A percentile compares a stretch with the other conserved stretches of the same genome.
phyloP scores from a whole-genome alignment of 139 green algal genomes.

The Desmodesmus armatus region DNA sequence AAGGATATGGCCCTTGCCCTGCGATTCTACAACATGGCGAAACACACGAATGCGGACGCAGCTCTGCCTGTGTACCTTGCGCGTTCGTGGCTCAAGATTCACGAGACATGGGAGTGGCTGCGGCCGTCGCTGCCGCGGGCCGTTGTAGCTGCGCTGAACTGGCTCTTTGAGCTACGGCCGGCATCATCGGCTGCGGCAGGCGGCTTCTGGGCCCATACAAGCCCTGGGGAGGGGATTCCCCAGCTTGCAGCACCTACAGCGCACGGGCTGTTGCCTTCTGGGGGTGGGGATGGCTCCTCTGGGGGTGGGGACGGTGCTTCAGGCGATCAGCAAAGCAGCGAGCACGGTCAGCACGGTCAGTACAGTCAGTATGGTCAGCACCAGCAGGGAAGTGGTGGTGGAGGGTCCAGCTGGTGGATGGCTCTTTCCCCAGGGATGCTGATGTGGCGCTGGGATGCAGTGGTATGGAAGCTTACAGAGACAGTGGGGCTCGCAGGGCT shows the following conservation, averaged over 20 bases:
- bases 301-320: too few relatives aligned
- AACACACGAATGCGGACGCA: conserved; percentile 58
- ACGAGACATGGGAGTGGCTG: conserved; percentile 41
- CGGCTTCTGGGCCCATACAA: too few relatives aligned
- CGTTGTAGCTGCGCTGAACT: neutral
- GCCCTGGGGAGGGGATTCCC: neutral
- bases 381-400: neutral
- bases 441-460: conserved; percentile 22
- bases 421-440: conserved; percentile 28
- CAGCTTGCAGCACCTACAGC: neutral
- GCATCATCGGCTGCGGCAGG: neutral
- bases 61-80: conserved; percentile 56
- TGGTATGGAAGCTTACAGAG: conserved; percentile 15
- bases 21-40: conserved; percentile 75
- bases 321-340: too few relatives aligned
- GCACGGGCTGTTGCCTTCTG: too few relatives aligned
- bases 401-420: neutral
- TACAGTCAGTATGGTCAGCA: neutral
- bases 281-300: too few relatives aligned
- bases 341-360: neutral
- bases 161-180: conserved; percentile 39
- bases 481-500: neutral
- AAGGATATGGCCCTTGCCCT: conserved; percentile 65
- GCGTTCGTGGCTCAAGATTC: conserved; percentile 55
- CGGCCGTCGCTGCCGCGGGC: neutral